A percentile compares a stretch with the other conserved stretches of the same genome.
phyloP scores from a whole-genome alignment of 1,284 basidiomycete genomes.

The Cryptococcus sp. region DNA sequence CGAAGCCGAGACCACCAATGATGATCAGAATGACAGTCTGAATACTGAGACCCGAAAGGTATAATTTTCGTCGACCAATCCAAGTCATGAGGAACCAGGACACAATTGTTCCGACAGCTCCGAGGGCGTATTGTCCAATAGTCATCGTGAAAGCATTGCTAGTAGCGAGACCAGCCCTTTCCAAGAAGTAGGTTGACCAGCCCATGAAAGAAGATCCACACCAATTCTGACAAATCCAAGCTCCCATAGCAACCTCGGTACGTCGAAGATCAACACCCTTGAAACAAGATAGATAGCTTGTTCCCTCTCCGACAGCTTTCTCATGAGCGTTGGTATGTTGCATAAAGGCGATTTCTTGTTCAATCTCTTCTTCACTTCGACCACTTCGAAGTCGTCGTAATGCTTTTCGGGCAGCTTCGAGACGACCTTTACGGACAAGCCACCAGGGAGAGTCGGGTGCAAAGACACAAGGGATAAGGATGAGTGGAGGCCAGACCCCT shows the following conservation, averaged over 20 bases:
- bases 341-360: slow-evolving; percentile 48
- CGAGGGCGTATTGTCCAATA: slow-evolving; percentile 31
- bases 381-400: slow-evolving; percentile 18
- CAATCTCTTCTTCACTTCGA: slow-evolving; percentile 20
- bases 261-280: slow-evolving; percentile 34
- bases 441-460: slow-evolving; percentile 32
- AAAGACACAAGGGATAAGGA: slow-evolving; percentile 16
- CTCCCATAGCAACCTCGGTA: slow-evolving; percentile 15
- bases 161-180: slow-evolving; percentile 44
- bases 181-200: slow-evolving; percentile 20
- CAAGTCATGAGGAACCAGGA: slow-evolving; percentile 44
- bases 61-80: slow-evolving; percentile 47
- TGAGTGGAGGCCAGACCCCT: slow-evolving; percentile 42
- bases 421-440: slow-evolving; percentile 23
- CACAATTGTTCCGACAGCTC: slow-evolving; percentile 22
- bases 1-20: slow-evolving; percentile 16
- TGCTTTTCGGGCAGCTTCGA: slow-evolving; percentile 17
- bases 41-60: slow-evolving; percentile 26
- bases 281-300: slow-evolving; percentile 50
- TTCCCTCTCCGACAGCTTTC: slow-evolving; percentile 25
- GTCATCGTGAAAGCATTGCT: slow-evolving; percentile 41
- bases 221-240: slow-evolving; percentile 19
- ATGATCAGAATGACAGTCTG: slow-evolving; percentile 14
- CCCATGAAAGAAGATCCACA: slow-evolving; percentile 15
- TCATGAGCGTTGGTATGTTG: slow-evolving; percentile 40